Evolutionary conservation across 179 eudicot species (phyloP).

Genomic region (Spinacia oleracea): DNA sequence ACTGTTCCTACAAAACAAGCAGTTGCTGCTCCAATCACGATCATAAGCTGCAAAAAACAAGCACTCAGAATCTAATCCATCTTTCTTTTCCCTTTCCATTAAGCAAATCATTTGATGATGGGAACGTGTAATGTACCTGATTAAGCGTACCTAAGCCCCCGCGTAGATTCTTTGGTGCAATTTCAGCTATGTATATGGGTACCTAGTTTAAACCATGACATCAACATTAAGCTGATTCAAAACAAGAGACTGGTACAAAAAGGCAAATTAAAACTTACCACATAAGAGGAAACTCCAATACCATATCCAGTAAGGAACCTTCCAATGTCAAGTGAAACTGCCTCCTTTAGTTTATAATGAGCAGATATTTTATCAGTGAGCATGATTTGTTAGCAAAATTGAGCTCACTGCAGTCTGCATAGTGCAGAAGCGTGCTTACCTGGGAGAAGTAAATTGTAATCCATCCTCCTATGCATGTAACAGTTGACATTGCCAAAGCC

Average conservation of each 20-base stretch:
- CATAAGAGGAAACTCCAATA: conserved; percentile 33
- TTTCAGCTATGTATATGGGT: conserved; percentile 31
- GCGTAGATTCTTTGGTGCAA: conserved; percentile 30
- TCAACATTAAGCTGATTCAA: neutral
- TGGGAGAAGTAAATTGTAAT: conserved; percentile 30
- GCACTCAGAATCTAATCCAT: neutral
- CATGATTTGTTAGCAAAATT: neutral
- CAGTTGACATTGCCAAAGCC: conserved; percentile 7
- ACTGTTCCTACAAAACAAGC: conserved; percentile 23
- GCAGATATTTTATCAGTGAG: neutral
- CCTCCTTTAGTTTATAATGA: conserved; percentile 11
- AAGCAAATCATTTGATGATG: too few relatives aligned
- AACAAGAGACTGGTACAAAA: neutral
- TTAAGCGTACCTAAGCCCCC: conserved; percentile 30
- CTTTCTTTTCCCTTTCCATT: neutral
- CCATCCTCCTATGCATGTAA: conserved; percentile 25
- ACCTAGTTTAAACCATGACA: conserved; percentile 10
- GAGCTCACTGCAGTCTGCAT: neutral
- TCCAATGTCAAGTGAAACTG: conserved; percentile 30
- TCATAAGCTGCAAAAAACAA: conserved; percentile 24
- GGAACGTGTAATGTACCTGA: conserved; percentile 16
- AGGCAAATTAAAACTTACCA: conserved; percentile 27
- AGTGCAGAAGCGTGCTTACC: neutral
- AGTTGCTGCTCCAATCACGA: conserved; percentile 30
- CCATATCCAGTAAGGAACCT: conserved; percentile 36